Evolutionary conservation across 192 early-diverging fungal genomes (phyloP).

Genomic region (Rhizoclosmatium globosum): DNA sequence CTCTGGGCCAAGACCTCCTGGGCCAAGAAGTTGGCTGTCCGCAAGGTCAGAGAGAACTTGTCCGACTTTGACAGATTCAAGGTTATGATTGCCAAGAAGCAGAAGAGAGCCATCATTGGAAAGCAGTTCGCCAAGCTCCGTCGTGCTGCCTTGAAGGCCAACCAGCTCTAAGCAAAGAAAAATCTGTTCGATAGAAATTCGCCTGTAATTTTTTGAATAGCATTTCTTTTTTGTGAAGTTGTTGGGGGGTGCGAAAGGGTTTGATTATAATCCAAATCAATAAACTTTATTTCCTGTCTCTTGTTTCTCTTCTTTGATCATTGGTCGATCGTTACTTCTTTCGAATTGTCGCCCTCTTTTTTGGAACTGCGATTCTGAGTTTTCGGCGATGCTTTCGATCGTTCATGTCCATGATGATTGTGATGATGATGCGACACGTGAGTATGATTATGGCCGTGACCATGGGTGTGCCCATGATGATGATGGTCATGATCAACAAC

Average conservation of each 20-base stretch:
- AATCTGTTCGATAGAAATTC: neutral
- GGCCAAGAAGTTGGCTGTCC: constrained; percentile 95
- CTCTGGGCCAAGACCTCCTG: constrained; percentile 90
- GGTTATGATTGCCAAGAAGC: constrained; percentile 91
- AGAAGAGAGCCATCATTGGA: constrained; percentile 67
- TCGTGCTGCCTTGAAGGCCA: constrained; percentile 40
- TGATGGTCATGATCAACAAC: neutral
- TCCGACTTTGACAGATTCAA: constrained; percentile 99
- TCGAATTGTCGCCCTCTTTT: neutral
- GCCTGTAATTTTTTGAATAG: too few relatives aligned
- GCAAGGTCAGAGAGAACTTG: constrained; percentile 78
- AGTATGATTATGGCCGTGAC: neutral
- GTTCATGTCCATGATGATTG: neutral
- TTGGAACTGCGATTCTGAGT: neutral
- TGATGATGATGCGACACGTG: neutral
- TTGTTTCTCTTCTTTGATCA: neutral
- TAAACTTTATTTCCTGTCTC: too few relatives aligned
- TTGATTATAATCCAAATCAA: too few relatives aligned
- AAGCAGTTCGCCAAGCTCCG: constrained; percentile 54
- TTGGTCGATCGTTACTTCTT: neutral
- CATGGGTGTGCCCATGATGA: neutral
- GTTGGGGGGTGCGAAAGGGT: too few relatives aligned
- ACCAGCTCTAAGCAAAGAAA: constrained; percentile 21
- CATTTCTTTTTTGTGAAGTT: too few relatives aligned
- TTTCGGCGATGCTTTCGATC: too few relatives aligned